phyloP scores from a whole-genome alignment of 768 basidiomycete genomes.

The Mycena crocata region DNA sequence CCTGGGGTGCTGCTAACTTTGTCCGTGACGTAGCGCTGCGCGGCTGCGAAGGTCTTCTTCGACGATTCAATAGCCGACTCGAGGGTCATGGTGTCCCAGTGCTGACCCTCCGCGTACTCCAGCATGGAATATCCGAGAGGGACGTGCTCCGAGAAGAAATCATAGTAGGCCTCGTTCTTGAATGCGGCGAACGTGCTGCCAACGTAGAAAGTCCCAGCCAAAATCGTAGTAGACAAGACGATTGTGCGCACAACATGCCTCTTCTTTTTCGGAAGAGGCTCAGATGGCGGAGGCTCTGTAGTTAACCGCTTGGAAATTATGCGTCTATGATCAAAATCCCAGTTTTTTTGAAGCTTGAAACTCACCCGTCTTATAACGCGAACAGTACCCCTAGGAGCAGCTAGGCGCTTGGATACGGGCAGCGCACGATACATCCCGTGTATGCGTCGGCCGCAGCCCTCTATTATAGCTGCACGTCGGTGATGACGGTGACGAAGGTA shows the following conservation, averaged over 20 bases:
- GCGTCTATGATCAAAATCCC: constrained; percentile 1
- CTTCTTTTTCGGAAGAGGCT: constrained; percentile 60
- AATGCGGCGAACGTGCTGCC: constrained; percentile 84
- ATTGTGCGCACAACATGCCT: constrained; percentile 67
- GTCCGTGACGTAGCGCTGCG: constrained; percentile 64
- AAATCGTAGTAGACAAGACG: constrained; percentile 74
- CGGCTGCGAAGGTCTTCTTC: constrained; percentile 58
- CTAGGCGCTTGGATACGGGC: constrained; percentile 65
- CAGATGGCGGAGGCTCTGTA: constrained; percentile 62
- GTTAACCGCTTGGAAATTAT: constrained; percentile 63
- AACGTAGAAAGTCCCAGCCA: constrained; percentile 83
- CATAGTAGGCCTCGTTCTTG: constrained; percentile 82
- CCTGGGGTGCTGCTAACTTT: constrained; percentile 57
- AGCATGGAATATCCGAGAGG: constrained; percentile 83
- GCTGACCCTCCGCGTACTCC: constrained; percentile 82
- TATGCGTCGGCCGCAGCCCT: constrained; percentile 34
- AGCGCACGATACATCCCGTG: constrained; percentile 67
- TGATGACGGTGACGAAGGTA: background rate
- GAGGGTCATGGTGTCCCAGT: constrained; percentile 83
- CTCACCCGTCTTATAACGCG: constrained; percentile 69
- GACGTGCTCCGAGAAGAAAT: constrained; percentile 85
- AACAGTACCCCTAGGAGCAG: constrained; percentile 59
- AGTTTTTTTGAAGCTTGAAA: background rate
- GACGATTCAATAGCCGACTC: constrained; percentile 66
- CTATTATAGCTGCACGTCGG: constrained; percentile 17